These are phyloP conservation scores for Penicillium sp. DNA, from an alignment of 2,329 filamentous ascomycete genomes.

Conservation along the genomic window DNA sequence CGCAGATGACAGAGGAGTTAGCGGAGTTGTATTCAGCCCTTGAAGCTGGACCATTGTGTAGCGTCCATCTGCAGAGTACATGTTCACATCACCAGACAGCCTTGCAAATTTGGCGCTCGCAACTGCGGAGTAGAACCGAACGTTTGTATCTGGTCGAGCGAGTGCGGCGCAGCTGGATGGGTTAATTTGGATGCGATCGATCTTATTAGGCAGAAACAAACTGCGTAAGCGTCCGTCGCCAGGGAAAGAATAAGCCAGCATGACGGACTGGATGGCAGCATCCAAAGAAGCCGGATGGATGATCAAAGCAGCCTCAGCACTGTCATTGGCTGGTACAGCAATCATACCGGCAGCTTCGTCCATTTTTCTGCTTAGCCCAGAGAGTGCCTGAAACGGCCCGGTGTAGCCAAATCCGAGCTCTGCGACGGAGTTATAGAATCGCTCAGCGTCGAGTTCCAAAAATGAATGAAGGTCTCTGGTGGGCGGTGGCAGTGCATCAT, in stretches of 20 bases:
- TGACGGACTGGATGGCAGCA: slow-evolving; percentile 22
- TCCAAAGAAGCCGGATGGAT: slow-evolving; percentile 18
- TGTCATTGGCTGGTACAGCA: slow-evolving; percentile 5
- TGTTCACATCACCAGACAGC: slow-evolving; percentile 26
- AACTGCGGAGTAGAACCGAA: slow-evolving; percentile 21
- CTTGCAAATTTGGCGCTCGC: slow-evolving; percentile 11
- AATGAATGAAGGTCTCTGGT: slow-evolving; percentile 1
- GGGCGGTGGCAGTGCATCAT: slow-evolving; percentile 8
- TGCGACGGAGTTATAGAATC: slow-evolving; percentile 26
- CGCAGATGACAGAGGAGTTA: slow-evolving; percentile 13
- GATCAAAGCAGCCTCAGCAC: slow-evolving; percentile 2
- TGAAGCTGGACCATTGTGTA: slow-evolving; percentile 20
- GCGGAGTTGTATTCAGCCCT: slow-evolving; percentile 22
- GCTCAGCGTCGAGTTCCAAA: slow-evolving; percentile 18
- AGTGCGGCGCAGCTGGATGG: slow-evolving; percentile 2
- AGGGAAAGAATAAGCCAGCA: slow-evolving; percentile 23
- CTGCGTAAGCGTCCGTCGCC: slow-evolving; percentile 18
- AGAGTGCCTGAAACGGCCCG: slow-evolving; percentile 22
- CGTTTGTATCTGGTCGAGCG: slow-evolving; percentile 5
- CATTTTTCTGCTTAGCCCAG: slow-evolving; percentile 15
- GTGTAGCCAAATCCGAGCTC: slow-evolving; percentile 28
- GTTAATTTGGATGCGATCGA: slow-evolving; percentile 19
- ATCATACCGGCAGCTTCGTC: slow-evolving; percentile 21
- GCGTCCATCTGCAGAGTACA: slow-evolving; percentile 16
- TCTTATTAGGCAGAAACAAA: slow-evolving; percentile 22